Evolutionary conservation across 192 early-diverging fungal genomes (phyloP), one percentile per base, ranked within the genome.

Genomic region (Umbelopsis sp.): DNA sequence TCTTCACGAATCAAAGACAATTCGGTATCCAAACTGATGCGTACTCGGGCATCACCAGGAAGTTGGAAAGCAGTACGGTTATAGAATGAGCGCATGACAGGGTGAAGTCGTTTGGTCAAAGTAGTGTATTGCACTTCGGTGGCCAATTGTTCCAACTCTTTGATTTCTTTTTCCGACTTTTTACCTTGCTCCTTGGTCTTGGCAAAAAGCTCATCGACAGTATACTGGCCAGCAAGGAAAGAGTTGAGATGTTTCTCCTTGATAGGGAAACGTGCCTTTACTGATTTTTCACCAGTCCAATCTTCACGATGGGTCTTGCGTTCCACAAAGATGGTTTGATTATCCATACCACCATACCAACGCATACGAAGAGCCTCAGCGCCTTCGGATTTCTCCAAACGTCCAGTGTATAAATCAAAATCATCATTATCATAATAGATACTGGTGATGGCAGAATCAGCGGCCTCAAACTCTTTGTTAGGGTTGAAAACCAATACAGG

Each of bases 11-110:
- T 92, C 89, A 99, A 90, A 37, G 92, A 90, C 65, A 99, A 77
- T 75, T 99, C 96, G 1, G 96, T 99, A 79, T 99, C 98, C n/a
- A 99, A 87, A 65, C 92, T 94, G 58, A 99, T 98, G 72, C 98
- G 91, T 46, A 99, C 98, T 55, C 95, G 89, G 8, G 97, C 94
- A 84, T 99, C 98, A 58, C 95, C 98, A 12, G 98, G 98, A 35
- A 99, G 78, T 79, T 99, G 98, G 86, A 99, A 99, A 22, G 98
- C 98, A 22, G 96, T 98, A 72, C 98, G 90, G 78, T 98, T 98
- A 84, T 99, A 99, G 76, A 97, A 97, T 1, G 95, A 95, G 45
- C 97, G 91, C 75, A 98, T 83, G 7, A 92, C 87, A 49, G 97
- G 97, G 30, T 85, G 79, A 52, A 98, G 84, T 21, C 87, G 83